Conservation (phyloP, 176 grass and related monocot species). For the Hordeum vulgare region DNA sequence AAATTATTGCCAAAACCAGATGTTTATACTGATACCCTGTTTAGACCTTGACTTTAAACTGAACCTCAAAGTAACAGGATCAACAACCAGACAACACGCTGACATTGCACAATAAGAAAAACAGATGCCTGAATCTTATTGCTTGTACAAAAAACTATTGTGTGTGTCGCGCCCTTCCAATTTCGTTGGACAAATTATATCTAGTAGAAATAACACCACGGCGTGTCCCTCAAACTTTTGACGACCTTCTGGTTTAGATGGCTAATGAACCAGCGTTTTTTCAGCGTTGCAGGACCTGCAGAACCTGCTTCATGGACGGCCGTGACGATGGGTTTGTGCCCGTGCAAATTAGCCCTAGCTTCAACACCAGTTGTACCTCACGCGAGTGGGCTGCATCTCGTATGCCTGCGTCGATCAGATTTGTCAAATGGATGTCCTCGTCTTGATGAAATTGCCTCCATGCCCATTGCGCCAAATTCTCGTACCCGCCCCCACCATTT, state of each 20-base stretch:
- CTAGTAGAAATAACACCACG: too few species aligned
- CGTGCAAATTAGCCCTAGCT: constrained; percentile 46
- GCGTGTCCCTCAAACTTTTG: neutral
- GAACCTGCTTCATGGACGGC: constrained; percentile 48
- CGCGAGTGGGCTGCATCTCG: constrained; percentile 1
- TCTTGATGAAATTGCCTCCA: constrained; percentile 12
- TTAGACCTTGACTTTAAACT: neutral
- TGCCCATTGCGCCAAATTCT: constrained; percentile 37
- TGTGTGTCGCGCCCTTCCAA: too few species aligned
- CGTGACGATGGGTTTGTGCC: neutral
- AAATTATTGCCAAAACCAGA: too few species aligned
- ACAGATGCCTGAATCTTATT: too few species aligned
- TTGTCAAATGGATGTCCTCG: neutral
- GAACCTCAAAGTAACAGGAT: neutral
- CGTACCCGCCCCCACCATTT: constrained; percentile 31
- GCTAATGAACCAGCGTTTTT: neutral
- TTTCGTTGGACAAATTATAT: too few species aligned
- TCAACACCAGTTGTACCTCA: constrained; percentile 34
- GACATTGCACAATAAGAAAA: neutral
- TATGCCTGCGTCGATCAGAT: constrained; percentile 16
- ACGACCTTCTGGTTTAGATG: neutral
- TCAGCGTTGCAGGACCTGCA: constrained; percentile 23
- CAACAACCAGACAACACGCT: neutral
- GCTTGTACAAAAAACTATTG: too few species aligned
- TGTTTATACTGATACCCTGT: neutral